phyloP scores from a whole-genome alignment of 805 yeast species.

The Candida hispaniensis region DNA sequence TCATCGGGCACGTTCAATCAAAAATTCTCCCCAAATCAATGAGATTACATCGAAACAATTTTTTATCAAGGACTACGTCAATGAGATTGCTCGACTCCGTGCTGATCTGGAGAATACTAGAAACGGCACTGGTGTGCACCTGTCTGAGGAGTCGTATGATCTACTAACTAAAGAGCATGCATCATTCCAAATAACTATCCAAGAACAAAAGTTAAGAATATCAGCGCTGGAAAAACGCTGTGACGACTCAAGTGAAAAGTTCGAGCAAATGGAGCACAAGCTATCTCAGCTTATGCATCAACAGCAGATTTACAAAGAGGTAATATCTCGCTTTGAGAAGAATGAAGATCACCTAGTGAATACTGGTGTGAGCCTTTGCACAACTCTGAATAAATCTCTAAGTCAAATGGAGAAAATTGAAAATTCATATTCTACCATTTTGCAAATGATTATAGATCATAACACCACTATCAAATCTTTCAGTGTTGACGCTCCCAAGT shows the following conservation, averaged over 20 bases:
- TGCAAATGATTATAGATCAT: too few relatives aligned
- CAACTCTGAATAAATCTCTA: too few relatives aligned
- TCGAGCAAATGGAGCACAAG: conserved; percentile 25
- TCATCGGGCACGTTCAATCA: conserved; percentile 68
- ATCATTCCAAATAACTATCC: conserved; percentile 38
- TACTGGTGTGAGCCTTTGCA: too few relatives aligned
- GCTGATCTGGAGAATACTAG: conserved; percentile 53
- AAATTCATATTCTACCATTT: too few relatives aligned
- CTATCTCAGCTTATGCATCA: background rate
- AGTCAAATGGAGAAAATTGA: too few relatives aligned
- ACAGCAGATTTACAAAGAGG: too few relatives aligned
- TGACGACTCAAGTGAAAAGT: conserved; percentile 32
- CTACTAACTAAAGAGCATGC: conserved; percentile 38
- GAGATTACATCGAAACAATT: conserved; percentile 49
- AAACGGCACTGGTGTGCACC: conserved; percentile 57
- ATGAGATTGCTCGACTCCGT: conserved; percentile 45
- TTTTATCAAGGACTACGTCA: conserved; percentile 41
- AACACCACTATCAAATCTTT: too few relatives aligned
- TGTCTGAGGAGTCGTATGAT: conserved; percentile 40
- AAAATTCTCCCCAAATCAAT: conserved; percentile 56
- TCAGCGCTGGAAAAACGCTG: conserved; percentile 40
- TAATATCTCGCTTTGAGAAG: too few relatives aligned
- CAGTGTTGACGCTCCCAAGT: too few relatives aligned
- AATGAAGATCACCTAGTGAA: too few relatives aligned
- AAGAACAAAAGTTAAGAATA: conserved; percentile 39